These are phyloP conservation scores for Phallus indusiatus DNA, from an alignment of 768 basidiomycete species.

Conservation along the genomic window DNA sequence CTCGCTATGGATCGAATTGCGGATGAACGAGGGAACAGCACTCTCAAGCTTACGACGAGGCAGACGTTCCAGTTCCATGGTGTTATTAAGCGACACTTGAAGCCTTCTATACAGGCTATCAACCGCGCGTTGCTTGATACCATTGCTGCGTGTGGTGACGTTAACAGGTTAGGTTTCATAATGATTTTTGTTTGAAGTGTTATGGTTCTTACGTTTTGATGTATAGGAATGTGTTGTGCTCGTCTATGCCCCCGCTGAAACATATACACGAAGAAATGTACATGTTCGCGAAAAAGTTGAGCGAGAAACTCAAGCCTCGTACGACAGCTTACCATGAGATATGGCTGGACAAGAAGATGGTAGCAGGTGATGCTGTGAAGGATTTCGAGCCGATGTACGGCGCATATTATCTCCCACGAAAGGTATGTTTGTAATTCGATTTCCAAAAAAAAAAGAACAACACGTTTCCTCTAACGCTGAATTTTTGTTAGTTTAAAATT, in stretches of 20 bases:
- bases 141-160: conserved; percentile 96
- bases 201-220: neutral
- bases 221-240: conserved; percentile 78
- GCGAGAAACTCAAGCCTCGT: conserved; percentile 77
- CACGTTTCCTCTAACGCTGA: neutral
- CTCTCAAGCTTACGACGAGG: conserved; percentile 95
- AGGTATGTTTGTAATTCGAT: conserved; percentile 38
- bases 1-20: conserved; percentile 91
- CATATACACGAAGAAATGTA: conserved; percentile 76
- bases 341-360: conserved; percentile 95
- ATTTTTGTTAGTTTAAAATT: conserved; percentile 73
- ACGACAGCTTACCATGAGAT: conserved; percentile 98
- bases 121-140: conserved; percentile 88
- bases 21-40: conserved; percentile 87
- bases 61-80: conserved; percentile 99
- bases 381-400: conserved; percentile 98
- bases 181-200: conserved; percentile 1
- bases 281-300: conserved; percentile 74
- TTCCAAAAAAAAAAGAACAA: too few relatives aligned
- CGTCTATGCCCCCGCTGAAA: conserved; percentile 86
- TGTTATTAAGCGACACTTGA: conserved; percentile 93
- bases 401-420: conserved; percentile 91
- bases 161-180: conserved; percentile 61
- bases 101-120: conserved; percentile 93
- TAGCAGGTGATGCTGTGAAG: conserved; percentile 88